These are phyloP conservation scores for Ceratobasidium sp. DNA, from an alignment of 1,284 basidiomycete species.

Conservation along the genomic window DNA sequence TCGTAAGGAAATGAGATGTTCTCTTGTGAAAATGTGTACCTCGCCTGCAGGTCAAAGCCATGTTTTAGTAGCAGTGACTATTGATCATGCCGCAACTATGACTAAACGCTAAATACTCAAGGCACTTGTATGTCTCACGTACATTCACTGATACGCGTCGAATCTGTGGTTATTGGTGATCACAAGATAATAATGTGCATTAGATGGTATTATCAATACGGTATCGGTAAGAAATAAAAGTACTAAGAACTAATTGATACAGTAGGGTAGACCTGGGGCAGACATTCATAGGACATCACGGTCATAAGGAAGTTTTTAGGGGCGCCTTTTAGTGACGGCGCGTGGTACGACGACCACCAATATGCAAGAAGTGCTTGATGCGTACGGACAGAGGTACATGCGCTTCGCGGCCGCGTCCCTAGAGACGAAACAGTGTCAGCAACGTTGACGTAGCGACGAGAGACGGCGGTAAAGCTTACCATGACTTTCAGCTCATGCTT, in stretches of 20 bases:
- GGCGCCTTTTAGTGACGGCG: constrained; percentile 13
- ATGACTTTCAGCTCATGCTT: constrained; percentile 27
- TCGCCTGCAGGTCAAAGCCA: too few relatives aligned
- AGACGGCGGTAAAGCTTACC: neutral
- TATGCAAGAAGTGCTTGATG: constrained; percentile 49
- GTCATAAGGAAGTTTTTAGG: constrained; percentile 6
- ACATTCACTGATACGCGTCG: too few relatives aligned
- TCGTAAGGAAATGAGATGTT: too few relatives aligned
- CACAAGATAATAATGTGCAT: neutral
- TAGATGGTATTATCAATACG: neutral
- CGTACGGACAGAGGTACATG: constrained; percentile 50
- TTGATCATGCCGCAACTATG: too few relatives aligned
- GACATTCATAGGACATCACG: constrained; percentile 43
- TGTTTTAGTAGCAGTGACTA: too few relatives aligned
- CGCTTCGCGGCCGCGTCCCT: constrained; percentile 50
- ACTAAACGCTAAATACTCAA: too few relatives aligned
- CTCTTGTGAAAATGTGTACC: too few relatives aligned
- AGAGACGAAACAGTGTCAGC: neutral
- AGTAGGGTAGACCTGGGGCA: constrained; percentile 7
- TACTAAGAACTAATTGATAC: constrained; percentile 17
- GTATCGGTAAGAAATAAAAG: neutral
- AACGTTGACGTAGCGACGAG: neutral
- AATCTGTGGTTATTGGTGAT: too few relatives aligned
- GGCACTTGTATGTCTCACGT: too few relatives aligned
- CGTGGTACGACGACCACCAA: constrained; percentile 51